A percentile compares a stretch with the other conserved stretches of the same genome.
Conservation (phyloP, 2,329 filamentous ascomycete genomes). For the Bipolaris victoriae region DNA sequence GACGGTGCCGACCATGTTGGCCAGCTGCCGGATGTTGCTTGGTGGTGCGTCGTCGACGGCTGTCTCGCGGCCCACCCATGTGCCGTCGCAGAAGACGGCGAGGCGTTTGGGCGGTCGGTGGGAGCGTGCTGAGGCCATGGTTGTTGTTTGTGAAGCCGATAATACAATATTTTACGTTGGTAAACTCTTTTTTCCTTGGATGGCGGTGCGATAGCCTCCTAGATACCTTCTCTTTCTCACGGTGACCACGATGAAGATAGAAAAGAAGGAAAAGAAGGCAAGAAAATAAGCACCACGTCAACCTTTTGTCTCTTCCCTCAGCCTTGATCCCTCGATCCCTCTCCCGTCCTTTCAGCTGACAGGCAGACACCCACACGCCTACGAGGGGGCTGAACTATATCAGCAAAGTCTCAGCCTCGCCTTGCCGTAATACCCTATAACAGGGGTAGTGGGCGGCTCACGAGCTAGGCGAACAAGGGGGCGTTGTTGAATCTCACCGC, state of each 20-base stretch:
- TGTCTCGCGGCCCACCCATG: constrained; percentile 47
- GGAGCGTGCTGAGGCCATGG: constrained; percentile 18
- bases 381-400: too few species aligned
- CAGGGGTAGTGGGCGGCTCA: not conserved
- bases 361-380: not conserved
- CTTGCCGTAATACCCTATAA: not conserved
- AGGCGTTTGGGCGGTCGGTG: constrained; percentile 33
- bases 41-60: constrained; percentile 31
- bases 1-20: constrained; percentile 40
- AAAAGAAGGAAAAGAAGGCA: not conserved
- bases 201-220: too few species aligned
- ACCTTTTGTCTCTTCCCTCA: not conserved
- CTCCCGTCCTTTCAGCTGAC: not conserved
- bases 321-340: not conserved
- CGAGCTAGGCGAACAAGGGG: not conserved
- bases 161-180: too few species aligned
- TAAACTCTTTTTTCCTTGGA: too few species aligned
- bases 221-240: too few species aligned
- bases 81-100: constrained; percentile 45
- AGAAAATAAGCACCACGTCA: not conserved
- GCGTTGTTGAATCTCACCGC: not conserved
- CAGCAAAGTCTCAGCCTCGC: not conserved
- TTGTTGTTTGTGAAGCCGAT: not conserved
- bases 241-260: too few species aligned
- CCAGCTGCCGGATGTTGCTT: constrained; percentile 44